Evolutionary conservation across 202 grass and related monocot genomes (phyloP).

Genomic region (Eragrostis tef): DNA sequence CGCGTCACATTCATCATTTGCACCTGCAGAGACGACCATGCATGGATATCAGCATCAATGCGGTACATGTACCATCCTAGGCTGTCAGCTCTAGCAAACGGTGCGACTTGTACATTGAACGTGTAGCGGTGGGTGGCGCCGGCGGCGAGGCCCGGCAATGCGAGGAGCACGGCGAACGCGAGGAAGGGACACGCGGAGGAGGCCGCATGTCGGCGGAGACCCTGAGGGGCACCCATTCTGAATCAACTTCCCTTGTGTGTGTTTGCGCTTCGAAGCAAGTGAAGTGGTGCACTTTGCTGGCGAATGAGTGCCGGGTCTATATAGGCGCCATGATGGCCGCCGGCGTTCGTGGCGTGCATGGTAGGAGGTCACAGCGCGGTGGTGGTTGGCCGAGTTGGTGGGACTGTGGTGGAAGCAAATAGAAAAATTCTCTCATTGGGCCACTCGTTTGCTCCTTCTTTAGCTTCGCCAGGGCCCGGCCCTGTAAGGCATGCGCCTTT

Average conservation of each 20-base stretch:
- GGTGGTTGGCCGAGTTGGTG: conserved; percentile 56
- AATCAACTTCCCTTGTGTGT: not conserved
- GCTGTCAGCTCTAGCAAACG: too few relatives aligned
- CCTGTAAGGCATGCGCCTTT: not conserved
- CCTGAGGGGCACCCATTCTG: conserved; percentile 13
- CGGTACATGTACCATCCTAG: too few relatives aligned
- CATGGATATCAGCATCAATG: too few relatives aligned
- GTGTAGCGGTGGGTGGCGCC: conserved; percentile 50
- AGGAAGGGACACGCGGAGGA: conserved; percentile 41
- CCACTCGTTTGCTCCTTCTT: conserved; percentile 22
- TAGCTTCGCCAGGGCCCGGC: not conserved
- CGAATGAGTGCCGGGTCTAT: conserved; percentile 44
- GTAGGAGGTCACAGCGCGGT: conserved; percentile 55
- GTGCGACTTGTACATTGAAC: conserved; percentile 57
- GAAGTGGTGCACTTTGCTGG: conserved; percentile 47
- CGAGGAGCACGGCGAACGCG: conserved; percentile 37
- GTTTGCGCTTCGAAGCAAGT: conserved; percentile 53
- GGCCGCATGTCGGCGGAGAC: conserved; percentile 19
- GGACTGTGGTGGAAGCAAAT: conserved; percentile 13
- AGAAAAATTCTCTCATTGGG: conserved; percentile 22
- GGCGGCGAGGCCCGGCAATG: conserved; percentile 39
- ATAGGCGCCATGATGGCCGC: conserved; percentile 43
- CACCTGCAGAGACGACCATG: conserved; percentile 42
- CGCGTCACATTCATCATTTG: conserved; percentile 64
- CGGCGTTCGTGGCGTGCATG: conserved; percentile 52